Base-by-base conservation (phyloP, 1,139 yeast species). In the Yamadazyma epiphylla region DNA sequence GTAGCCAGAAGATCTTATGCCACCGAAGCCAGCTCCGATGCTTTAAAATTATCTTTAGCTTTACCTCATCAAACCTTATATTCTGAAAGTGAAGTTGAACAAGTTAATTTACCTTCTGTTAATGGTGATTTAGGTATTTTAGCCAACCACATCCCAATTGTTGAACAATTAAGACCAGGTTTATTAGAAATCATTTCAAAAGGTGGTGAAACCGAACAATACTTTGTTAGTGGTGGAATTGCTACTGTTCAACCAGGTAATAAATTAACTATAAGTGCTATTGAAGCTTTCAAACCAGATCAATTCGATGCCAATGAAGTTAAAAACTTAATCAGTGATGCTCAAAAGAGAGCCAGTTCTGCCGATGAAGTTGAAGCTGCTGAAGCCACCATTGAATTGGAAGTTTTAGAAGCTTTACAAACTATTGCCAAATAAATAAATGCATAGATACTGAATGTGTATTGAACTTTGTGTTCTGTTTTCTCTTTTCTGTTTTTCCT, bases 241-340 rank as follows among this genome's bases (percentile, higher is more conserved):
- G 98, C 96, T 43, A 80, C 95, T 39, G 95, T 94, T 42, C 91
- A 87, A 61, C 97, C 96, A 63, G 95, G 89, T 53, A 88, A 95
- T 52, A 76, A 82, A 53, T 74, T 94, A 60, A 80, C 87, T 57
- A 82, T 91, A 64, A 84, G 94, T 58, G 94, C 96, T 45, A 85
- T 88, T 51, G 98, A 91, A 72, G 98, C 97, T 25, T 87, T 80
- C 71, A 86, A 94, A 58, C 76, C 94, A 53, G 94, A 88, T 43
- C 82, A 87, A 50, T 87, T 91, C 64, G 87, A 91, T 40, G 69
- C 80, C 30, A 85, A 81, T 48, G 78, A 87, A 48, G 81, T 89
- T 60, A 84, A 79, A 72, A 57, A 79, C 42, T 80, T 86, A 60
- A 76, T 88, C 56, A 79, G 91, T 41, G 97, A 91, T 63, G 98